A percentile compares a stretch with the other conserved stretches of the same genome.
phyloP scores from a whole-genome alignment of 1,284 basidiomycete genomes.

The Rhodotorula sp. region DNA sequence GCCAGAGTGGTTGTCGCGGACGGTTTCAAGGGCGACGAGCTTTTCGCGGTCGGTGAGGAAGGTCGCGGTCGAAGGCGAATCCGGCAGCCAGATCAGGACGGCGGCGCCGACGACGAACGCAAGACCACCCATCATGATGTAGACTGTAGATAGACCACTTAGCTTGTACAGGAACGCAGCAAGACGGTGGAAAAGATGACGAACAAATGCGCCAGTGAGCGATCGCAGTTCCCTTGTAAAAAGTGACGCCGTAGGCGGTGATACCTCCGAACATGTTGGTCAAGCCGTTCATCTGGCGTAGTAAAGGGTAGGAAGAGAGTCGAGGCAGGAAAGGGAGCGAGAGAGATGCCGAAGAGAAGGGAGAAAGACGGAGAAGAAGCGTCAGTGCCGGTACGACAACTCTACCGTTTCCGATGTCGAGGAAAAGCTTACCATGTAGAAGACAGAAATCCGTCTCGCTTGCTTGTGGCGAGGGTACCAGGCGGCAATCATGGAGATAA shows the following conservation, averaged over 20 bases:
- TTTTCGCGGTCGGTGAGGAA: slow-evolving; percentile 62
- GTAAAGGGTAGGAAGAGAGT: not conserved
- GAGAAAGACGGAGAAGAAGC: slow-evolving; percentile 7
- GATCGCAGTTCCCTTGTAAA: slow-evolving; percentile 48
- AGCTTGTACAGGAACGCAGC: not conserved
- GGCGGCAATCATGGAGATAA: slow-evolving; percentile 65
- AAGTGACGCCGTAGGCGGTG: slow-evolving; percentile 56
- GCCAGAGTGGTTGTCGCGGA: slow-evolving; percentile 66
- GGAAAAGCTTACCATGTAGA: slow-evolving; percentile 51
- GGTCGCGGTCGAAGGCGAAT: slow-evolving; percentile 62
- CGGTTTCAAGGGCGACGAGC: slow-evolving; percentile 63
- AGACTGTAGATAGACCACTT: not conserved
- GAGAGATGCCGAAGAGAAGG: not conserved
- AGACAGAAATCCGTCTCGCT: slow-evolving; percentile 63
- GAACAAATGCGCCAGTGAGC: slow-evolving; percentile 41
- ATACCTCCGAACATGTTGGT: slow-evolving; percentile 66
- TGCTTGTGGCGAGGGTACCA: slow-evolving; percentile 70
- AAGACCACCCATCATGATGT: slow-evolving; percentile 14
- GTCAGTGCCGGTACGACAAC: slow-evolving; percentile 18
- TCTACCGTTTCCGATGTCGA: not conserved
- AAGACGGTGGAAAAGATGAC: not conserved
- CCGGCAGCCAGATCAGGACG: slow-evolving; percentile 63
- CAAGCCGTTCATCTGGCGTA: slow-evolving; percentile 53
- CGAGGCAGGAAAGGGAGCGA: not conserved
- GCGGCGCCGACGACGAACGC: slow-evolving; percentile 49